Conservation (phyloP, 1,139 yeast genomes). For the Hyphopichia pseudoburtonii region DNA sequence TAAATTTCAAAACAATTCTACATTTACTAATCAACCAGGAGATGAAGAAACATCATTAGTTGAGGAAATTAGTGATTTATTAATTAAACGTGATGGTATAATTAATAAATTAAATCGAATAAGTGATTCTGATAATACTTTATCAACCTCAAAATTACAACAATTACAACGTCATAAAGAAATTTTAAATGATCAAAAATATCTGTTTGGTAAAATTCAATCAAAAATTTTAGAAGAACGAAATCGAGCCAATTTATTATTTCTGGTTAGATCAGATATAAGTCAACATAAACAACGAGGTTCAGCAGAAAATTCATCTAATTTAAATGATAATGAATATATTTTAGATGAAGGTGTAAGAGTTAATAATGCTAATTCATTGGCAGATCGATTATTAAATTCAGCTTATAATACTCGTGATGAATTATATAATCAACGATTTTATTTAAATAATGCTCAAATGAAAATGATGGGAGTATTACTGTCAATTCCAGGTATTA, state of each 20-base stretch:
- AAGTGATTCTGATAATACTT: constrained; percentile 56
- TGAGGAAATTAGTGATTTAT: constrained; percentile 45
- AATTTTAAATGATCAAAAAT: constrained; percentile 66
- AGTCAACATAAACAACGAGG: constrained; percentile 51
- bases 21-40: constrained; percentile 23
- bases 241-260: constrained; percentile 68
- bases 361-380: constrained; percentile 67
- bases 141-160: constrained; percentile 72
- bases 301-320: constrained; percentile 24
- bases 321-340: constrained; percentile 54
- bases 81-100: constrained; percentile 34
- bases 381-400: constrained; percentile 75
- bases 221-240: constrained; percentile 69
- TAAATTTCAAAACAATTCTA: constrained; percentile 22
- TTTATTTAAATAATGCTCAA: constrained; percentile 62
- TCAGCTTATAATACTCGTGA: constrained; percentile 92
- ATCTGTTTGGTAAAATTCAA: constrained; percentile 60
- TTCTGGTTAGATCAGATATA: constrained; percentile 77
- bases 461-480: constrained; percentile 60
- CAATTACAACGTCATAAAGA: constrained; percentile 85
- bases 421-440: constrained; percentile 73
- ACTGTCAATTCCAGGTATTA: constrained; percentile 78
- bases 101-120: constrained; percentile 37
- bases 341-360: constrained; percentile 75
- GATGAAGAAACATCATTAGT: constrained; percentile 71